Percentiles rank a stretch among this genome's conserved stretches.
phyloP scores from a whole-genome alignment of 169 alveolate genomes.

The Plasmodium vinckei region DNA sequence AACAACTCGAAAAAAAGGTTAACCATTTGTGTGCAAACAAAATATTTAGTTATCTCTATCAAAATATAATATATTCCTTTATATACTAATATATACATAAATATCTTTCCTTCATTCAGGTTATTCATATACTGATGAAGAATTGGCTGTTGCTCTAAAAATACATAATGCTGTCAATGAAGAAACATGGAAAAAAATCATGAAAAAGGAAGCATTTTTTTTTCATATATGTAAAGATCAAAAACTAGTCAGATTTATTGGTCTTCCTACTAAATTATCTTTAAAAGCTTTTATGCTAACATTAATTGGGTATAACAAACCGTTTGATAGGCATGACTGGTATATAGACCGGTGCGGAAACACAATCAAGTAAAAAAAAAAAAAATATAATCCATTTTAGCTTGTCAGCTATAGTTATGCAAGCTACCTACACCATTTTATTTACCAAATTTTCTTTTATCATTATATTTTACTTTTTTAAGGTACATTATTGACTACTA shows the following conservation, averaged over 20 bases:
- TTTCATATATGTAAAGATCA: slow-evolving; percentile 78
- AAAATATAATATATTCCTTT: too few relatives aligned
- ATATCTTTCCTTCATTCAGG: slow-evolving; percentile 37
- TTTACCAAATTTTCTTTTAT: too few relatives aligned
- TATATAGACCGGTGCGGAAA: slow-evolving; percentile 86
- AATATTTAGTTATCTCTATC: too few relatives aligned
- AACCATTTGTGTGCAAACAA: neutral
- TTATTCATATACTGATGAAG: slow-evolving; percentile 77
- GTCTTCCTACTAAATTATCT: slow-evolving; percentile 80
- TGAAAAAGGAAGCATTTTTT: slow-evolving; percentile 82
- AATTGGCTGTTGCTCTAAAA: slow-evolving; percentile 79
- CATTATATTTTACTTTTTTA: neutral
- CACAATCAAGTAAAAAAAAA: slow-evolving; percentile 78
- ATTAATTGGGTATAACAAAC: slow-evolving; percentile 82
- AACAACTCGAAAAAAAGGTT: slow-evolving; percentile 82
- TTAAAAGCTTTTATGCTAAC: slow-evolving; percentile 77
- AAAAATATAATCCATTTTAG: too few relatives aligned
- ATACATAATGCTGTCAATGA: slow-evolving; percentile 86
- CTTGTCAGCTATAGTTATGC: too few relatives aligned
- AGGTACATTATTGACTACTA: slow-evolving; percentile 59
- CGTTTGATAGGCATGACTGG: slow-evolving; percentile 88
- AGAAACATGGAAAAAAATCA: slow-evolving; percentile 85
- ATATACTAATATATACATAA: too few relatives aligned
- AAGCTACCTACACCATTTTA: neutral
- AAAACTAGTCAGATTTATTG: slow-evolving; percentile 79